Evolutionary conservation across 805 yeast species (phyloP).

Genomic region (Ogataea nakhonphanomensis): DNA sequence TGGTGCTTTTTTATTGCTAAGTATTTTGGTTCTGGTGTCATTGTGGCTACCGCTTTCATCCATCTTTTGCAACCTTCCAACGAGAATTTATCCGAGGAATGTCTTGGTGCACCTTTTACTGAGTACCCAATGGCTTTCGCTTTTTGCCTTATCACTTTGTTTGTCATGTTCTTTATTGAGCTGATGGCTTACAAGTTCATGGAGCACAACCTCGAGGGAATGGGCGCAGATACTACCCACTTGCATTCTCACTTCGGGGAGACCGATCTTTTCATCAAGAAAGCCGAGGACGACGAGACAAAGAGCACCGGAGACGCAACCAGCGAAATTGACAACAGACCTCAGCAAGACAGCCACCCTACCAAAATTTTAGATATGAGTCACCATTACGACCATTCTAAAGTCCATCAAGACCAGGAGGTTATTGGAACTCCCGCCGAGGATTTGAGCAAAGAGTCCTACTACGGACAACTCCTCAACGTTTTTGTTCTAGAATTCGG

Average conservation of each 20-base stretch:
- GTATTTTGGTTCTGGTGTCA: conserved; percentile 82
- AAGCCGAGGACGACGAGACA: conserved; percentile 9
- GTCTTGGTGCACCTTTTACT: conserved; percentile 59
- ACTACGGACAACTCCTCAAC: conserved; percentile 52
- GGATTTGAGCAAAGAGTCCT: conserved; percentile 30
- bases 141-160: conserved; percentile 47
- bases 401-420: conserved; percentile 43
- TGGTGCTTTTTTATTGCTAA: conserved; percentile 67
- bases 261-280: conserved; percentile 18
- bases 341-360: neutral
- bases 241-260: conserved; percentile 58
- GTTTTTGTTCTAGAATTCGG: conserved; percentile 73
- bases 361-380: conserved; percentile 12
- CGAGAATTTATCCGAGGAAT: conserved; percentile 51
- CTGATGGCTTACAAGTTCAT: conserved; percentile 45
- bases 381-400: conserved; percentile 40
- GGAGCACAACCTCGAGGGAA: conserved; percentile 30
- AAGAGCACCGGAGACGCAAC: conserved; percentile 4
- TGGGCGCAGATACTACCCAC: conserved; percentile 29
- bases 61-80: conserved; percentile 70
- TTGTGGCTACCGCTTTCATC: conserved; percentile 76
- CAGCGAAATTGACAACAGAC: conserved; percentile 1
- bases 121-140: conserved; percentile 56
- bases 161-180: conserved; percentile 51
- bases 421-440: conserved; percentile 37